phyloP scores from a whole-genome alignment of 805 yeast species.

The Blastobotrys americana region DNA sequence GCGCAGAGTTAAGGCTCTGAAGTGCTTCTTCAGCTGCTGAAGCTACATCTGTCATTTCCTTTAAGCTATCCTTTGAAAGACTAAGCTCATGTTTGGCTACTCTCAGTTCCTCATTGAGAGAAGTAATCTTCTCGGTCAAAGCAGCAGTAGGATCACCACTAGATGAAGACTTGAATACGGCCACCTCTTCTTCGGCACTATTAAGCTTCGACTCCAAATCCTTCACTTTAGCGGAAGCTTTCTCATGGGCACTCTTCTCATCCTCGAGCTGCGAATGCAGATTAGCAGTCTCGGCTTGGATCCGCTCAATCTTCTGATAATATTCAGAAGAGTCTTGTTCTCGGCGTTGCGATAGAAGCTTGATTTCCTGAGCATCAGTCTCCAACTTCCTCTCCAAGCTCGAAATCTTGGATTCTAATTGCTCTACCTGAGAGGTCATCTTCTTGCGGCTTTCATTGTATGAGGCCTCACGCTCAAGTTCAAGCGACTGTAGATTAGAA shows the following conservation, averaged over 20 bases:
- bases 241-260: constrained; percentile 36
- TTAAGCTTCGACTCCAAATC: constrained; percentile 29
- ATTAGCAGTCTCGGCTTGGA: constrained; percentile 39
- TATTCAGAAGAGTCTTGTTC: constrained; percentile 51
- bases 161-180: constrained; percentile 28
- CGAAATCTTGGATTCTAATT: constrained; percentile 43
- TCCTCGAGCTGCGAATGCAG: constrained; percentile 38
- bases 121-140: constrained; percentile 28
- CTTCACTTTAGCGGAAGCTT: constrained; percentile 35
- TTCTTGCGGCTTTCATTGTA: constrained; percentile 44
- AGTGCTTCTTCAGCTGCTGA: constrained; percentile 61
- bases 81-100: constrained; percentile 48
- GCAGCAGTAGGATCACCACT: constrained; percentile 25
- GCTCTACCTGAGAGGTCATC: constrained; percentile 42
- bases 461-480: constrained; percentile 52
- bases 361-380: constrained; percentile 45
- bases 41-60: constrained; percentile 58
- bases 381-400: constrained; percentile 40
- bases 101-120: constrained; percentile 36
- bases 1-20: constrained; percentile 45
- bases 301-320: constrained; percentile 53
- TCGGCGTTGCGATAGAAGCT: constrained; percentile 43
- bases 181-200: constrained; percentile 24
- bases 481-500: constrained; percentile 51
- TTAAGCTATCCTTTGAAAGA: constrained; percentile 48